Base-by-base conservation (phyloP, 2,329 filamentous ascomycete genomes). In the Venturia asperata region DNA sequence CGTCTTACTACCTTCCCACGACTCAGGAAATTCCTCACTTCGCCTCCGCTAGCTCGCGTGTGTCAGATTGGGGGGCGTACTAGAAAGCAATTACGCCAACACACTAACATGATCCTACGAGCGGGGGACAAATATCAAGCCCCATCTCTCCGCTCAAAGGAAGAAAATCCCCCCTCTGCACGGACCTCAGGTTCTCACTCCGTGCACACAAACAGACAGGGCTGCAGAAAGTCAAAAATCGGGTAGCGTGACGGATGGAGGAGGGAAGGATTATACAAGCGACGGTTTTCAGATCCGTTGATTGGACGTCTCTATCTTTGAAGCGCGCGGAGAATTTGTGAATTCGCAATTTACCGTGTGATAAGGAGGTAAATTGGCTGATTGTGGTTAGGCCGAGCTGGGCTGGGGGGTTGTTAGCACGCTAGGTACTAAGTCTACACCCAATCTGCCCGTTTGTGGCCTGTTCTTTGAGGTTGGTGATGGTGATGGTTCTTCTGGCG, bases 251-350 rank as follows among this genome's bases (percentile, higher is more conserved):
- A 10, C 10, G 24, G 17, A 11, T 56, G 52, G 17, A 37, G 52
- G 52, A 58, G 30, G 9, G 17, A 56, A 37, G 27, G 52, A 58
- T 37, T 58, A 27, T 58, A 27, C 52, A 37, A 52, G 52, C n/a
- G 52, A 27, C 30, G 27, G 17, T 17, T 58, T 58, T 10, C 27
- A 58, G 19, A 17, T 3, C 3, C 52, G 52, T 58, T 15, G 34
- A 58, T 58, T 58, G 52, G 52, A 27, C 37, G 27, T 58, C n/a
- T 58, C 52, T 5, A 30, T n/a, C 30, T 21, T 13, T 15, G 52
- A 58, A 58, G 13, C 52, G 52, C 52, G 52, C 52, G 30, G 24
- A 34, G 27, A 13, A 13, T 21, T 49, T 56, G 49, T 56, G 6
- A 56, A n/a, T 56, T 27, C 37, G 15, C n/a, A 19, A 19, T 41